Evolutionary conservation across 108 stramenopile genomes (phyloP).

Genomic region (Fistulifera solaris): DNA sequence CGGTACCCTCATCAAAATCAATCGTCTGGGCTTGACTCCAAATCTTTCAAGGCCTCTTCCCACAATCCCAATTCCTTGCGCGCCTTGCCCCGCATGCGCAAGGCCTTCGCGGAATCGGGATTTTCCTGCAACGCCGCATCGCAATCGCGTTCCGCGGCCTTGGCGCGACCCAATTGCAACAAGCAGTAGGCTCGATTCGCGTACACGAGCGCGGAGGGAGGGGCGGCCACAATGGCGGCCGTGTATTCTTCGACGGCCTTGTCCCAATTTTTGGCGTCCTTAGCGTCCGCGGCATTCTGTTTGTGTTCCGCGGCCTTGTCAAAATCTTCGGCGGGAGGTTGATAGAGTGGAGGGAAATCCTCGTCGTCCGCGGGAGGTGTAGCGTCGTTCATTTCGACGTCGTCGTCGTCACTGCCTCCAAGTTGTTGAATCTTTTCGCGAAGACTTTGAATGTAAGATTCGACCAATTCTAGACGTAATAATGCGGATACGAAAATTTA

Average conservation of each 20-base stretch:
- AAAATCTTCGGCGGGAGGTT: slow-evolving; percentile 43
- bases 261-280: slow-evolving; percentile 37
- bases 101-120: slow-evolving; percentile 75
- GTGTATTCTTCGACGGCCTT: slow-evolving; percentile 63
- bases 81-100: slow-evolving; percentile 63
- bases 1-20: slow-evolving; percentile 83
- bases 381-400: slow-evolving; percentile 7
- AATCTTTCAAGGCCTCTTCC: slow-evolving; percentile 35
- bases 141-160: slow-evolving; percentile 69
- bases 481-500: neutral
- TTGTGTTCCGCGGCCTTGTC: slow-evolving; percentile 61
- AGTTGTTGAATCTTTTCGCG: neutral
- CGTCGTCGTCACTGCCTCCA: neutral
- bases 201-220: slow-evolving; percentile 67
- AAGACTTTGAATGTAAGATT: slow-evolving; percentile 4
- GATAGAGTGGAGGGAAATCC: slow-evolving; percentile 50
- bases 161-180: slow-evolving; percentile 42
- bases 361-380: slow-evolving; percentile 12
- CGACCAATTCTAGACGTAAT: neutral
- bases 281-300: slow-evolving; percentile 55
- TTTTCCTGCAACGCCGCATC: slow-evolving; percentile 60
- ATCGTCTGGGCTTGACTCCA: slow-evolving; percentile 66
- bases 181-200: slow-evolving; percentile 77
- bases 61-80: slow-evolving; percentile 34
- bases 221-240: slow-evolving; percentile 57